Conservation (phyloP, 371 early-diverging fungal species). For the Saksenaea vasiformis region DNA sequence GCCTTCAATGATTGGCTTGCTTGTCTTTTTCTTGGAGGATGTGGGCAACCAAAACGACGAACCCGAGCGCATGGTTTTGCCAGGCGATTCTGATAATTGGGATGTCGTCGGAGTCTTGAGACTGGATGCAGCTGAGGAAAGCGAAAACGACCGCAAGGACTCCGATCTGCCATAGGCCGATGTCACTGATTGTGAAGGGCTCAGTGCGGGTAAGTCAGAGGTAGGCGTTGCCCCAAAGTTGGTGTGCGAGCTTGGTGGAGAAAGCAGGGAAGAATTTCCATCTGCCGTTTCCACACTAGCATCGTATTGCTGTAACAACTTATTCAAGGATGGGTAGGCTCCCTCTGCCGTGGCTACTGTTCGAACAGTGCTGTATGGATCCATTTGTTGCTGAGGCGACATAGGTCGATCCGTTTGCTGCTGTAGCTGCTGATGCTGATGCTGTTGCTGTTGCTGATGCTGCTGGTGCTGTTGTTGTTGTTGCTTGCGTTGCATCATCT, state of each 20-base stretch:
- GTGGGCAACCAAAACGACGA: neutral
- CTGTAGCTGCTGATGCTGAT: constrained; percentile 9
- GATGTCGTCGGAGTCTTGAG: constrained; percentile 3
- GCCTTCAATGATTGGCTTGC: neutral
- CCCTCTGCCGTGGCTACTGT: neutral
- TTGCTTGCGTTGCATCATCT: constrained; percentile 32
- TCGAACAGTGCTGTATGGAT: neutral
- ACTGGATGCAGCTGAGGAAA: neutral
- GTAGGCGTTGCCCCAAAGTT: neutral
- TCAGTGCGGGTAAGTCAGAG: neutral
- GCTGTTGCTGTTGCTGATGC: constrained; percentile 3
- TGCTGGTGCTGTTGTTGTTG: constrained; percentile 16
- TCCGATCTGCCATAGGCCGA: neutral
- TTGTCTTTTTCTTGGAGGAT: neutral
- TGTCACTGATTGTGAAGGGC: neutral
- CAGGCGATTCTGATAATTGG: neutral
- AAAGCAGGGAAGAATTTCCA: neutral
- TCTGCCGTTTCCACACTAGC: neutral
- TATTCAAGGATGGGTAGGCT: constrained; percentile 13
- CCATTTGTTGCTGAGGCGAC: neutral
- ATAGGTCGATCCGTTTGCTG: neutral
- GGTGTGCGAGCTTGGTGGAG: neutral
- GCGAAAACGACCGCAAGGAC: neutral
- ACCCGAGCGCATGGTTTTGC: neutral
- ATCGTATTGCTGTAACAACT: constrained; percentile 16